Conservation (phyloP, 164 flowering plant species). For the Warburgia ugandensis region DNA sequence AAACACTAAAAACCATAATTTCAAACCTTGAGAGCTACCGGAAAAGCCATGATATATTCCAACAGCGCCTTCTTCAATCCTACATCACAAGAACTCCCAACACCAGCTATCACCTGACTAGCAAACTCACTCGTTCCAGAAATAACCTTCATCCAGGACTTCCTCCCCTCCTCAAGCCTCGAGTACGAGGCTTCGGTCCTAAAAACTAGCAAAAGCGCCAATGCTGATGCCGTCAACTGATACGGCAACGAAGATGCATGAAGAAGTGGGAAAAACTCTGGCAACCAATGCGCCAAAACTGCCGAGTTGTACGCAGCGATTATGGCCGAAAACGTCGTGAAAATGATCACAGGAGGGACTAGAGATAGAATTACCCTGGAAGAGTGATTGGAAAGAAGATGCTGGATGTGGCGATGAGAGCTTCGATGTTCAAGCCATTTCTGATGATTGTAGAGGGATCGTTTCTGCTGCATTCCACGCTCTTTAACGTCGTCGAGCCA, state of each 20-base stretch:
- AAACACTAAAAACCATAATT: background rate
- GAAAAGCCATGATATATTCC: conserved; percentile 81
- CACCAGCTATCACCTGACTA: conserved; percentile 47
- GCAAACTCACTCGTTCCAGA: conserved; percentile 73
- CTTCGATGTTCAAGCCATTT: conserved; percentile 76
- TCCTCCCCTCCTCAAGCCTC: conserved; percentile 81
- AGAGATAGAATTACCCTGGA: conserved; percentile 81
- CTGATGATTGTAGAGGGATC: conserved; percentile 59
- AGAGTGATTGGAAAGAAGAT: conserved; percentile 51
- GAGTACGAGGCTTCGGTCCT: conserved; percentile 91
- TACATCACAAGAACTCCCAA: conserved; percentile 28
- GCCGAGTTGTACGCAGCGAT: conserved; percentile 69
- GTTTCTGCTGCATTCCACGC: conserved; percentile 51
- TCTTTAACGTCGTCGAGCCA: conserved; percentile 82
- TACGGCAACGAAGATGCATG: conserved; percentile 76
- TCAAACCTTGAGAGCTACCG: conserved; percentile 69
- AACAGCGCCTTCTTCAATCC: conserved; percentile 46
- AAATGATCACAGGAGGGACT: conserved; percentile 71
- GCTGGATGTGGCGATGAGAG: conserved; percentile 79
- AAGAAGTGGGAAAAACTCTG: conserved; percentile 59
- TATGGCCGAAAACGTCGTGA: conserved; percentile 56
- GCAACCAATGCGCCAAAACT: conserved; percentile 43
- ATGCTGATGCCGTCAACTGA: conserved; percentile 89
- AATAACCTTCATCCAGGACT: conserved; percentile 76
- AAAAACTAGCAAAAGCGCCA: conserved; percentile 83